Evolutionary conservation across 768 basidiomycete genomes (phyloP), one percentile per base, ranked within the genome.

Genomic region (Psilocybe cubensis): DNA sequence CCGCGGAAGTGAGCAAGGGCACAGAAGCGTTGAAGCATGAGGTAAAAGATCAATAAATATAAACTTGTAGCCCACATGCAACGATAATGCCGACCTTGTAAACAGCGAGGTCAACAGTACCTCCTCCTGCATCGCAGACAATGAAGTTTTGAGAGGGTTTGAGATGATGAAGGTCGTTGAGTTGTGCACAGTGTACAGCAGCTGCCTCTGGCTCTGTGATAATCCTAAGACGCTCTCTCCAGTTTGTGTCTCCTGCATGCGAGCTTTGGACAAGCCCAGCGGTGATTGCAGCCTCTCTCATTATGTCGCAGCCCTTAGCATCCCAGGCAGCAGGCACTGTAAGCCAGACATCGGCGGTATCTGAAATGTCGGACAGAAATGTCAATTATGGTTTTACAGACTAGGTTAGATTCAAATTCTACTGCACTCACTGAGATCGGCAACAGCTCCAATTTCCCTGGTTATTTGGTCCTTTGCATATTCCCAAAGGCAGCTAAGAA

Each of bases 291-390:
- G 91, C 90, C 48, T 87, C 87, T 20, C 92, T 82, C 93, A 94
- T 94, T 63, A 93, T 81, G 57, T 88, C 87, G 65, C 89, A 92
- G 0, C 91, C 92, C 60, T 80, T 86, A 1, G 88, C 91, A 68
- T 95, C 92, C 93, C 92, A 95, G 18, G 92, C 93, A 12, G 93
- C 93, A 52, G 93, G 93, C 3, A 94, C 92, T 2, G 91, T 94
- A 54, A 95, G 74, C 80, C 89, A 89, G 4, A 94, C 90, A 63
- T 92, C 89, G 54, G 91, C 92, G 38, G 87, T 79, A 68, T 91
- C 93, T 94, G 64, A 12, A 56, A 52, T 45, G 23, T 60, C 41
- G 54, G 59, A 55, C 27, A 54, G 49, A 53, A 29, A 55, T 8
- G 41, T 55, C 31, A 14, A 44, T 52, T 31, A 52, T 43, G 40